Base-by-base conservation (phyloP, 345 rosid species). In the Eucalyptus rudis region DNA sequence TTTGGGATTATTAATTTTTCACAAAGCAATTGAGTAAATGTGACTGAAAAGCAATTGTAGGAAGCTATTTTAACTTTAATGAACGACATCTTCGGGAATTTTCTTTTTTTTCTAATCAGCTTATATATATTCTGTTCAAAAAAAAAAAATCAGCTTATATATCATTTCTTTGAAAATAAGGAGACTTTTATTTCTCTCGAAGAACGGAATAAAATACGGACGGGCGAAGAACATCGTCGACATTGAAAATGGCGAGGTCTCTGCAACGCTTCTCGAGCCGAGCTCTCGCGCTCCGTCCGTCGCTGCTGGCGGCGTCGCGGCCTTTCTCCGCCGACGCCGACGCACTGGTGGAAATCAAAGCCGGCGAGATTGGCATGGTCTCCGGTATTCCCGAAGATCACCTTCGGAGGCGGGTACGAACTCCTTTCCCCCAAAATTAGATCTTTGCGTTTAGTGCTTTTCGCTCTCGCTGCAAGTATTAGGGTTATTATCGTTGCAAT, bases 351-450 rank as follows among this genome's bases (percentile, higher is more conserved):
- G 96, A 97, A 94, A 87, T 92, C 91, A 95, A 94, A 89, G 94
- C 97, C 56, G 96, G 97, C 56, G 99, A 98, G 95, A 91, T 98
- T 90, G 99, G 99, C 88, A 88, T 92, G 90, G 95, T 98, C 94
- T 97, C 99, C 13, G 99, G 99, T 24, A 98, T 97, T 89, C 99
- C 99, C 25, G 95, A 96, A 76, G 96, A 97, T 71, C 99, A 97
- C 88, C 97, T 97, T 51, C 89, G 94, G 17, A 89, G 99, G 29
- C 94, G 94, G 92, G 99, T 94, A 87, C 29, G 87, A 58, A 33
- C 89, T 87, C 86, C 64, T 58, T 52, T 64, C 49, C 56, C 59
- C 36, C n/a, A 43, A 24, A 5, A 36, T 71, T 49, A 36, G 31
- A 29, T 49, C 59, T 16, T 52, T 31, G 62, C 20, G 62, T 40